Percentiles rank a stretch among this genome's conserved stretches.
Conservation (phyloP, 2,329 filamentous ascomycete genomes). For the Eutypa lata region DNA sequence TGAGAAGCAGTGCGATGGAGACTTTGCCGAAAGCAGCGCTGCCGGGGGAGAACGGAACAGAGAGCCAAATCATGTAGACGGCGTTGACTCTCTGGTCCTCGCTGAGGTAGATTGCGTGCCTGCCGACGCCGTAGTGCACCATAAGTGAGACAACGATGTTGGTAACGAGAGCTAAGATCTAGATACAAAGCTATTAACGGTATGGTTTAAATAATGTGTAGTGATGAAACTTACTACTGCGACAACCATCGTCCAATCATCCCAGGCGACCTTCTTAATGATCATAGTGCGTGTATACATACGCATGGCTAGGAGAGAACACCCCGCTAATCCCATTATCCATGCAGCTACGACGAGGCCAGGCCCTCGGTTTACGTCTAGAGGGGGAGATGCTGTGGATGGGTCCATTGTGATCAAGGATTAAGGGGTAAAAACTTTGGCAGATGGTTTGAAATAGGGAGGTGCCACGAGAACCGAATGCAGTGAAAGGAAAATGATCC, state of each 20-base stretch:
- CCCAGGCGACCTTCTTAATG: background rate
- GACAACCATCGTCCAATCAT: conserved; percentile 1
- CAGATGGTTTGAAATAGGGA: too few species aligned
- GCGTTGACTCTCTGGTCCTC: conserved; percentile 2
- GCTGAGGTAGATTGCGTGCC: background rate
- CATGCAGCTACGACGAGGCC: conserved; percentile 1
- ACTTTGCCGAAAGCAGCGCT: conserved; percentile 1
- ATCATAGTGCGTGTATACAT: conserved; percentile 1
- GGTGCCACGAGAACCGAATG: too few species aligned
- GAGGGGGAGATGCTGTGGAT: too few species aligned
- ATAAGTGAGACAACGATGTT: conserved; percentile 1
- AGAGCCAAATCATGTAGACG: conserved; percentile 1
- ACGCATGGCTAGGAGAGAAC: background rate
- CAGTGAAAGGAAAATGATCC: too few species aligned
- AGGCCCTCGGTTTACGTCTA: too few species aligned
- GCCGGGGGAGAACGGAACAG: background rate
- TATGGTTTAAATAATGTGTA: too few species aligned
- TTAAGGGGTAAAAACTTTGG: too few species aligned
- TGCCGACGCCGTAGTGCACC: background rate
- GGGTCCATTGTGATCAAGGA: too few species aligned
- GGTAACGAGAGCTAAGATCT: background rate
- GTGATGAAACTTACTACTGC: background rate
- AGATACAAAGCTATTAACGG: background rate
- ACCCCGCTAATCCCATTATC: background rate
- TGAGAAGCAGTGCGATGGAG: conserved; percentile 1